These are phyloP conservation scores for Pterula multifida DNA, from an alignment of 1,284 basidiomycete genomes.

Conservation along the genomic window DNA sequence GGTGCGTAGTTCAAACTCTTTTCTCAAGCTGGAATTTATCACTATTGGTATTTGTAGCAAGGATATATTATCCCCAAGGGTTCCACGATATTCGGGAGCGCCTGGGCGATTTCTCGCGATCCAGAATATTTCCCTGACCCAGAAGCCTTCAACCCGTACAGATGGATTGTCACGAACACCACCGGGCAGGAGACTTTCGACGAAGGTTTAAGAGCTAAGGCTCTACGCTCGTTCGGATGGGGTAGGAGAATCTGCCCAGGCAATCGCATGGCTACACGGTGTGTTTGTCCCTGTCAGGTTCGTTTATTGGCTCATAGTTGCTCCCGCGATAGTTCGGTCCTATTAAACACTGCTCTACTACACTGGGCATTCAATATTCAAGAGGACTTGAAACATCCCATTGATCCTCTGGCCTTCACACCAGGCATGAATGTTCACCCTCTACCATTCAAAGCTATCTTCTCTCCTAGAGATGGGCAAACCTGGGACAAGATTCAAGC, in stretches of 20 bases:
- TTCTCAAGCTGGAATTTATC: neutral
- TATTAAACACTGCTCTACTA: conserved; percentile 42
- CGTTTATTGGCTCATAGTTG: neutral
- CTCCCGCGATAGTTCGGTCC: conserved; percentile 31
- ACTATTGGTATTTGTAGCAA: conserved; percentile 21
- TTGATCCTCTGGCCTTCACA: conserved; percentile 44
- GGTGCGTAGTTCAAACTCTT: conserved; percentile 21
- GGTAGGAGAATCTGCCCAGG: neutral
- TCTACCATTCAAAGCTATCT: conserved; percentile 37
- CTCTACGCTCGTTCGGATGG: conserved; percentile 4
- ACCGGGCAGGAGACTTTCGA: conserved; percentile 28
- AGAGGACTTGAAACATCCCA: conserved; percentile 33
- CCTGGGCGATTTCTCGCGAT: conserved; percentile 29
- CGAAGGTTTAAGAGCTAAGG: conserved; percentile 37
- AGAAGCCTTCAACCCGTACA: conserved; percentile 42
- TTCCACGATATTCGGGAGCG: conserved; percentile 43
- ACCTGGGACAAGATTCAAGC: conserved; percentile 7
- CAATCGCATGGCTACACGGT: neutral
- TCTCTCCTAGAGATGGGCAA: conserved; percentile 26
- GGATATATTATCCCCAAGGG: conserved; percentile 47
- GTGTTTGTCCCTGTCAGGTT: neutral
- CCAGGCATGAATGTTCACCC: conserved; percentile 47
- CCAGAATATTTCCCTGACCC: conserved; percentile 31
- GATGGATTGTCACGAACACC: conserved; percentile 34
- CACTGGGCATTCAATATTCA: conserved; percentile 48